A percentile compares a stretch with the other conserved stretches of the same genome.
Conservation (phyloP, 164 flowering plant species). For the Dillenia turbinata region DNA sequence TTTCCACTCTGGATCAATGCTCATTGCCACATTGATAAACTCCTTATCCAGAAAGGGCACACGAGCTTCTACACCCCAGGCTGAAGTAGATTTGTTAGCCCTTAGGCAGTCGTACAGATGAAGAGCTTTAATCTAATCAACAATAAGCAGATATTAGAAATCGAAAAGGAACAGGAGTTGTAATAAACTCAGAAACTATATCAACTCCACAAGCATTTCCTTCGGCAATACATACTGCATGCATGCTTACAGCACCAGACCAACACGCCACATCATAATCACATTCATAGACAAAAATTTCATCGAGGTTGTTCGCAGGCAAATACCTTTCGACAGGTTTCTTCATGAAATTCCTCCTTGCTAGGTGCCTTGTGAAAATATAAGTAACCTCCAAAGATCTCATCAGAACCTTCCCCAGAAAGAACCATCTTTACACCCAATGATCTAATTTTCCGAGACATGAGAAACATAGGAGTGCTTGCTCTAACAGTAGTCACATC, state of each 20-base stretch:
- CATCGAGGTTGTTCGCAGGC: too few relatives aligned
- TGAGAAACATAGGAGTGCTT: constrained; percentile 98
- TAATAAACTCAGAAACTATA: too few relatives aligned
- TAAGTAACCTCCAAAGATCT: constrained; percentile 87
- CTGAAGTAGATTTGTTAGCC: constrained; percentile 96
- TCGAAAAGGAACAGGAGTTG: too few relatives aligned
- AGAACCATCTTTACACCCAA: constrained; percentile 96
- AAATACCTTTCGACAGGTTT: constrained; percentile 80
- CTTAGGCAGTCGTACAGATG: constrained; percentile 91
- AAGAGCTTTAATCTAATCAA: constrained; percentile 75
- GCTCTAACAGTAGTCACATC: constrained; percentile 97
- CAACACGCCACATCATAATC: too few relatives aligned
- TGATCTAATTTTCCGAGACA: constrained; percentile 95
- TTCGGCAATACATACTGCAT: too few relatives aligned
- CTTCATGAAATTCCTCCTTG: constrained; percentile 85
- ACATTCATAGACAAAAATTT: too few relatives aligned
- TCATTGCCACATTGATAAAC: constrained; percentile 77
- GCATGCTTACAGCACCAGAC: too few relatives aligned
- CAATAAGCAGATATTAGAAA: not conserved
- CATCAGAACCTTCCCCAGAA: constrained; percentile 97
- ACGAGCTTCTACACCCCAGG: constrained; percentile 99
- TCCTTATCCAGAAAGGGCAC: constrained; percentile 94
- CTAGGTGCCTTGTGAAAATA: constrained; percentile 96
- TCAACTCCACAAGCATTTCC: too few relatives aligned
- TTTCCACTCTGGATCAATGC: constrained; percentile 96